Percentiles rank a stretch among this genome's conserved stretches.
These are phyloP conservation scores for Echria macrotheca DNA, from an alignment of 495 filamentous ascomycete species.

Conservation along the genomic window DNA sequence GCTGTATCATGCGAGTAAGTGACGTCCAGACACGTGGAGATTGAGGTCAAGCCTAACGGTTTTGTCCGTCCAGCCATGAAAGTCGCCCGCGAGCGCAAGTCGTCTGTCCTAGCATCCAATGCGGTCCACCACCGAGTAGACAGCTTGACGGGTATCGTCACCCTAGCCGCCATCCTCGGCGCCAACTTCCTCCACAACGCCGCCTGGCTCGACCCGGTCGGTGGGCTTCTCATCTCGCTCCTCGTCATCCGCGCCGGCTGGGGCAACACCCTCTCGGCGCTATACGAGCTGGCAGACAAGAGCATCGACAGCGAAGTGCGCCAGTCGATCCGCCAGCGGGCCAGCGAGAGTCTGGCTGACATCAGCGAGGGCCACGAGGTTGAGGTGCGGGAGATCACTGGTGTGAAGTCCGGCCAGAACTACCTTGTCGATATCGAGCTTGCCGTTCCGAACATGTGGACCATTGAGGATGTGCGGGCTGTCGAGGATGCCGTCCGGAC, in stretches of 20 bases:
- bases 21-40: not conserved
- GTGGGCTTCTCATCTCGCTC: conserved; percentile 80
- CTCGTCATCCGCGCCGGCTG: conserved; percentile 91
- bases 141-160: conserved; percentile 89
- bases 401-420: conserved; percentile 92
- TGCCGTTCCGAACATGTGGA: conserved; percentile 67
- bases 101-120: conserved; percentile 93
- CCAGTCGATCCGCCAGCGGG: conserved; percentile 57
- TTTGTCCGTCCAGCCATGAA: conserved; percentile 71
- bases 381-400: conserved; percentile 65
- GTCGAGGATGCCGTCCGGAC: conserved; percentile 69
- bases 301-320: conserved; percentile 80
- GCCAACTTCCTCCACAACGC: conserved; percentile 81
- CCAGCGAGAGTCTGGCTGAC: conserved; percentile 51
- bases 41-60: too few species aligned
- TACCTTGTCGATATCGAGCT: conserved; percentile 85
- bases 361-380: conserved; percentile 45
- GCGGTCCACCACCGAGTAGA: conserved; percentile 95
- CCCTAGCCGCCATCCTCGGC: conserved; percentile 77
- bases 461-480: conserved; percentile 57
- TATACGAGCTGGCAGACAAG: conserved; percentile 86
- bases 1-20: conserved; percentile 91
- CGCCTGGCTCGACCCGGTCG: conserved; percentile 91
- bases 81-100: conserved; percentile 89
- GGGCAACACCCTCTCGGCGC: conserved; percentile 72